These are phyloP conservation scores for Phytophthora tubulina DNA, from an alignment of 352 stramenopile genomes.

Conservation along the genomic window DNA sequence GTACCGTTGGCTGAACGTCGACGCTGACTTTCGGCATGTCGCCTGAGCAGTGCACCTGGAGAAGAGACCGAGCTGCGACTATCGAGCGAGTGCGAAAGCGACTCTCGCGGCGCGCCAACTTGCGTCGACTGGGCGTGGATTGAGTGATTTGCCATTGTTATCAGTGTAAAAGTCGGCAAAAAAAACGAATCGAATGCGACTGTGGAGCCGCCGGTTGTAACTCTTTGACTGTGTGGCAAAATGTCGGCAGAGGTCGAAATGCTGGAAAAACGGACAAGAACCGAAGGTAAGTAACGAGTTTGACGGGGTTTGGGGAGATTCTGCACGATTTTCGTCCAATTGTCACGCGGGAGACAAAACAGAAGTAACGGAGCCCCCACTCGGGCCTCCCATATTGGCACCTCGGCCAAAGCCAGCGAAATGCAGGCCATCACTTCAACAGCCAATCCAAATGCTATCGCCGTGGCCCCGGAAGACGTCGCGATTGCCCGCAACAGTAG, in stretches of 20 bases:
- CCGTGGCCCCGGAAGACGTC: not conserved
- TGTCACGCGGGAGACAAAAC: not conserved
- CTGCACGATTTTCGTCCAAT: constrained; percentile 32
- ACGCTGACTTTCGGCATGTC: constrained; percentile 38
- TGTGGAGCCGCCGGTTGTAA: constrained; percentile 2
- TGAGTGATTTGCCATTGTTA: constrained; percentile 28
- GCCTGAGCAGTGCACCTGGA: constrained; percentile 23
- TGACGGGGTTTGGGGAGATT: not conserved
- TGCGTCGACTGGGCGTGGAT: not conserved
- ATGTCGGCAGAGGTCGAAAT: constrained; percentile 24
- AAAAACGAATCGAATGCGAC: constrained; percentile 10
- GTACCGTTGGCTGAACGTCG: constrained; percentile 24
- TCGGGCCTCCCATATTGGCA: constrained; percentile 36
- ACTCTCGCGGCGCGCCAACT: not conserved
- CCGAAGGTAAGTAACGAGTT: constrained; percentile 11
- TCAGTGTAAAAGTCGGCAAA: constrained; percentile 21
- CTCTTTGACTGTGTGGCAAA: constrained; percentile 12
- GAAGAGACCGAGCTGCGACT: constrained; percentile 26
- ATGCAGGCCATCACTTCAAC: constrained; percentile 16
- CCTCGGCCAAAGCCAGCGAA: not conserved
- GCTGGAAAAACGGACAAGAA: constrained; percentile 24
- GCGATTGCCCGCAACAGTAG: not conserved
- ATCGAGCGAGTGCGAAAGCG: constrained; percentile 1
- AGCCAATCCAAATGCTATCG: constrained; percentile 3
- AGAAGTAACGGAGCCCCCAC: constrained; percentile 10